These are phyloP conservation scores for Mikania micrantha DNA, from an alignment of 129 eudicot genomes.

Conservation along the genomic window DNA sequence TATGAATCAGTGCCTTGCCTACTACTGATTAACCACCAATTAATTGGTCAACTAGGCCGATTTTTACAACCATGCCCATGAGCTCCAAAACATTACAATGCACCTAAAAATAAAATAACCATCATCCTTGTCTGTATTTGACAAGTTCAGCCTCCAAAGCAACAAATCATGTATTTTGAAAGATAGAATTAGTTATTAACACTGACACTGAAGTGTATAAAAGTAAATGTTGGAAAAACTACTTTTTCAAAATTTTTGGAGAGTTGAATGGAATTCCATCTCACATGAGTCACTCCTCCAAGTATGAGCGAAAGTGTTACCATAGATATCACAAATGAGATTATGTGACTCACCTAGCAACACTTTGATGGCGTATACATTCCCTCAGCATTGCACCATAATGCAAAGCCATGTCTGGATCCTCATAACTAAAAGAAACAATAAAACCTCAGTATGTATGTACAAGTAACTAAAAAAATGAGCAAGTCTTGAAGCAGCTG, in stretches of 20 bases:
- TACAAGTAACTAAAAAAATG: too few relatives aligned
- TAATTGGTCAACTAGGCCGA: too few relatives aligned
- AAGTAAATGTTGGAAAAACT: not conserved
- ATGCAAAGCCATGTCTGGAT: slow-evolving; percentile 78
- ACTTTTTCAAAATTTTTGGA: not conserved
- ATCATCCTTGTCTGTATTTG: too few relatives aligned
- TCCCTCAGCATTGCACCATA: slow-evolving; percentile 97
- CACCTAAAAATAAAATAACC: not conserved
- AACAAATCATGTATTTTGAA: not conserved
- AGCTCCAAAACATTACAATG: not conserved
- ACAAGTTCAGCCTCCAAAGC: too few relatives aligned
- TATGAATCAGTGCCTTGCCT: too few relatives aligned
- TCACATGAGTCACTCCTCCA: not conserved
- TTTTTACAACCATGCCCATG: too few relatives aligned
- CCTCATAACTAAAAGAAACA: slow-evolving; percentile 47
- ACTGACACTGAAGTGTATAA: not conserved
- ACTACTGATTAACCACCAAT: too few relatives aligned
- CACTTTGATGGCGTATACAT: slow-evolving; percentile 93
- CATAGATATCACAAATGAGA: too few relatives aligned
- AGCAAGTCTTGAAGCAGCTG: too few relatives aligned
- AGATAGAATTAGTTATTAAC: not conserved
- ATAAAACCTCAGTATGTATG: too few relatives aligned
- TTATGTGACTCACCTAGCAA: slow-evolving; percentile 56
- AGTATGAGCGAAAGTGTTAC: too few relatives aligned
- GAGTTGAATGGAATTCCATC: not conserved